Evolutionary conservation across 2,329 filamentous ascomycete genomes (phyloP).

Genomic region (Aspergillus proliferans): DNA sequence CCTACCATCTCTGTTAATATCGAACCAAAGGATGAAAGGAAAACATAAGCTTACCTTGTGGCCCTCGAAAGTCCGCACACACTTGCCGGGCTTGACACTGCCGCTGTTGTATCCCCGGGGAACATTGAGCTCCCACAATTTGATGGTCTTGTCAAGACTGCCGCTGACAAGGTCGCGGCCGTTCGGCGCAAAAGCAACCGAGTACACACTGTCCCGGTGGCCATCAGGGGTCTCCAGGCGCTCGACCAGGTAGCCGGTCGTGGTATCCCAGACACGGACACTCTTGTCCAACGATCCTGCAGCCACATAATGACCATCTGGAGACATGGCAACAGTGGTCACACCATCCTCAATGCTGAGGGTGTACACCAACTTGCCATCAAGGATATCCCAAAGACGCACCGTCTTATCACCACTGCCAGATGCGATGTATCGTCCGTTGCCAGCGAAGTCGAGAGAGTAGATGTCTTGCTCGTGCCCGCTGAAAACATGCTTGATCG

Average conservation of each 20-base stretch:
- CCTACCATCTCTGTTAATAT: slow-evolving; percentile 45
- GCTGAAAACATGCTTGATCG: slow-evolving; percentile 87
- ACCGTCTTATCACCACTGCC: slow-evolving; percentile 93
- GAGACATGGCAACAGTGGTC: slow-evolving; percentile 94
- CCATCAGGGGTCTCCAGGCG: slow-evolving; percentile 87
- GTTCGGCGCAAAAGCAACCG: slow-evolving; percentile 89
- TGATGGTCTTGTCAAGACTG: slow-evolving; percentile 95
- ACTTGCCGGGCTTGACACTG: slow-evolving; percentile 77
- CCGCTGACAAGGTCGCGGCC: slow-evolving; percentile 90
- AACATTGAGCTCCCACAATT: slow-evolving; percentile 92
- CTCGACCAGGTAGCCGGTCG: slow-evolving; percentile 78
- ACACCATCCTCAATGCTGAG: slow-evolving; percentile 94
- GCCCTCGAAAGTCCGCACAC: slow-evolving; percentile 93
- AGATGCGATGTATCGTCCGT: slow-evolving; percentile 89
- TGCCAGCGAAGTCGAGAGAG: slow-evolving; percentile 87
- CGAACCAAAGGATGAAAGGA: neutral
- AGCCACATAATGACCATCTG: slow-evolving; percentile 87
- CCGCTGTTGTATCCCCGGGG: slow-evolving; percentile 61
- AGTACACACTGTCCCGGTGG: slow-evolving; percentile 96
- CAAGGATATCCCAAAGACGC: slow-evolving; percentile 90
- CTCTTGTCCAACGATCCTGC: slow-evolving; percentile 96
- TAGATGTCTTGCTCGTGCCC: slow-evolving; percentile 99
- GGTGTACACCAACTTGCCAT: slow-evolving; percentile 72
- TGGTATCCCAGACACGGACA: slow-evolving; percentile 92
- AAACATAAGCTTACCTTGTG: slow-evolving; percentile 64